Percentiles rank a stretch among this genome's conserved stretches.
These are phyloP conservation scores for Geosmithia morbida DNA, from an alignment of 2,329 filamentous ascomycete genomes.

Conservation along the genomic window DNA sequence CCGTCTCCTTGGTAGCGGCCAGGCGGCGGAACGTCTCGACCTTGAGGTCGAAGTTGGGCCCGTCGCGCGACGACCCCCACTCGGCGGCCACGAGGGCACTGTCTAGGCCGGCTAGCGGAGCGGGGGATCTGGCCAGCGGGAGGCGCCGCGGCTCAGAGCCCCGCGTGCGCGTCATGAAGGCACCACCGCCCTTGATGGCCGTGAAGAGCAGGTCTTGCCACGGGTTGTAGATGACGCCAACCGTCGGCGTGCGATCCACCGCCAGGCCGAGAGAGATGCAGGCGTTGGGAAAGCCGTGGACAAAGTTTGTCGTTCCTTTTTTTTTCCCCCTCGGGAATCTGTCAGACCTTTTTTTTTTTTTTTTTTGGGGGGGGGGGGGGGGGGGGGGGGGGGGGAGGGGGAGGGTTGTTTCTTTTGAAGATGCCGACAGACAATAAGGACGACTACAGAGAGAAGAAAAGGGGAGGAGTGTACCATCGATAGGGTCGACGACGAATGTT, in stretches of 20 bases:
- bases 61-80: slow-evolving; percentile 56
- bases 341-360: too few relatives aligned
- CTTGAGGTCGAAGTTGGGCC: slow-evolving; percentile 59
- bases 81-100: slow-evolving; percentile 54
- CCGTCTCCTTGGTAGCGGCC: slow-evolving; percentile 40
- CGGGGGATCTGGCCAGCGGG: slow-evolving; percentile 17
- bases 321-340: background rate
- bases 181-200: slow-evolving; percentile 52
- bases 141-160: slow-evolving; percentile 21
- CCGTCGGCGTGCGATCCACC: slow-evolving; percentile 41
- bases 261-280: slow-evolving; percentile 66
- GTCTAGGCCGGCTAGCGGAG: slow-evolving; percentile 47
- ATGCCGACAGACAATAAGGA: too few relatives aligned
- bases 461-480: slow-evolving; percentile 35
- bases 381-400: background rate
- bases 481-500: slow-evolving; percentile 71
- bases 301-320: slow-evolving; percentile 56
- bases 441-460: slow-evolving; percentile 15
- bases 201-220: slow-evolving; percentile 57
- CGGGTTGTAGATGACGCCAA: slow-evolving; percentile 73
- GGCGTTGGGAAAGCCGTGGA: slow-evolving; percentile 61
- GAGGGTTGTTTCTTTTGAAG: too few relatives aligned
- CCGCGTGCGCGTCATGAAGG: slow-evolving; percentile 37
- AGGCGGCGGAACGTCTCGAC: slow-evolving; percentile 48
- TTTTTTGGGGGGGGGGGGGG: background rate